Percentiles rank a stretch among this genome's conserved stretches.
Evolutionary conservation across 208 protist genomes (phyloP).

Genomic region (Leishmania major): DNA sequence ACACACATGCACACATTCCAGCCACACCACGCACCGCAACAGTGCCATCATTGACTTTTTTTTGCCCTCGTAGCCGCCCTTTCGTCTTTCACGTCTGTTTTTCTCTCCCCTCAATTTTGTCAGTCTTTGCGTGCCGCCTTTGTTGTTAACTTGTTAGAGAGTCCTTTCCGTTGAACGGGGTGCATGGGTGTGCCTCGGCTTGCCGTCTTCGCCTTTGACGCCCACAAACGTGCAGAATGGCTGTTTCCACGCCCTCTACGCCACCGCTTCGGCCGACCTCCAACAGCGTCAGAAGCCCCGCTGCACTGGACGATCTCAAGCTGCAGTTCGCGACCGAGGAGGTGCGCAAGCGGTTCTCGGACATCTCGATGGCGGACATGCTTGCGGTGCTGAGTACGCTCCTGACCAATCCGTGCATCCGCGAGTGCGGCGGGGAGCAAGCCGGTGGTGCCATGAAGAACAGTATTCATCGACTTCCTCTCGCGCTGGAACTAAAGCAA

Average conservation of each 20-base stretch:
- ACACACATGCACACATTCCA: not conserved
- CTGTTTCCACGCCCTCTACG: not conserved
- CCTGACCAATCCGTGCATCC: slow-evolving; percentile 16
- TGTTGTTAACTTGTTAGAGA: not conserved
- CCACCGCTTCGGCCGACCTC: not conserved
- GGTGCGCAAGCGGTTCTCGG: slow-evolving; percentile 28
- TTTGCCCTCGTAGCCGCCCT: not conserved
- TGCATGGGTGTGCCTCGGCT: not conserved
- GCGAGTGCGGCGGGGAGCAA: not conserved
- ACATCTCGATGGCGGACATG: slow-evolving; percentile 17
- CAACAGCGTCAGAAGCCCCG: not conserved
- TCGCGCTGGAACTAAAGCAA: not conserved
- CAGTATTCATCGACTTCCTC: not conserved
- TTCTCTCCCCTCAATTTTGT: not conserved
- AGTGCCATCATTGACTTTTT: not conserved
- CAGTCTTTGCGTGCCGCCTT: not conserved
- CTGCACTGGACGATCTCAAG: slow-evolving; percentile 20
- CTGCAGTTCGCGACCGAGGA: slow-evolving; percentile 20
- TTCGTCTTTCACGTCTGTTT: not conserved
- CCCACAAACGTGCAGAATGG: not conserved
- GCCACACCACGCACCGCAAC: not conserved
- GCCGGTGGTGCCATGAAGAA: not conserved
- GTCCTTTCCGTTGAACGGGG: not conserved
- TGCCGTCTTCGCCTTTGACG: not conserved
- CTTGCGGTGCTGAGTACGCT: slow-evolving; percentile 16